Evolutionary conservation across 495 filamentous ascomycete species (phyloP), one percentile per base, ranked within the genome.

Genomic region (Lentithecium fluviatile): DNA sequence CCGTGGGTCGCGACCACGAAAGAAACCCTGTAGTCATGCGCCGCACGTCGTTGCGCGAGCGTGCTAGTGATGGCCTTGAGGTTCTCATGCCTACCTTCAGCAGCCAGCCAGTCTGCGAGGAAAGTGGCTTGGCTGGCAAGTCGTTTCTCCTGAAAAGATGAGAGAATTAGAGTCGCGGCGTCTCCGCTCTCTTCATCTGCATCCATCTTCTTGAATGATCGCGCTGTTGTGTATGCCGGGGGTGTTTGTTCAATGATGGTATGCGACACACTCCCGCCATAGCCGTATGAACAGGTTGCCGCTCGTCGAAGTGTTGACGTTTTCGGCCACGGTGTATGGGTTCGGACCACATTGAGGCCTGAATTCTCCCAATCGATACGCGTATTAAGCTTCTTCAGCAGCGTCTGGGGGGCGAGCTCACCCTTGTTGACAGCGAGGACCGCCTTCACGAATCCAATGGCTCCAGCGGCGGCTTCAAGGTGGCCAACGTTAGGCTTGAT

Each of bases 401-500:
- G 65, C 0, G 58, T 53, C 63, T 79, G 19, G 0, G 77, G 74
- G 0, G 74, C 71, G 8, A 78, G 47, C 1, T 58, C 56, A 0
- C 62, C 68, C 7, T 71, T 72, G 21, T 75, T 61, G 0, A 80
- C 38, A 1, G 69, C 64, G 29, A 76, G 17, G 2, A 63, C 61
- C 2, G 71, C 69, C 48, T 79, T 80, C 5, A 80, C 71, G 12
- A 80, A 62, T 1, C 73, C 69, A 7, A 75, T 68, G 0, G 66
- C 56, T 0, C 79, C 79, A 2, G 77, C 73, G n/a, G 69, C 69
- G 24, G 70, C 79, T 58, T 81, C 77, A 11, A 76, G 66, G 68
- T 80, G 78, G 0, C 78, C 78, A 37, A 80, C 58, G 47, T 76
- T 79, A 4, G 75, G 62, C 48, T 80, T 80, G 38, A 79, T 51